Conservation (phyloP, 1,139 yeast genomes). For the Saccharomyces hybrid region DNA sequence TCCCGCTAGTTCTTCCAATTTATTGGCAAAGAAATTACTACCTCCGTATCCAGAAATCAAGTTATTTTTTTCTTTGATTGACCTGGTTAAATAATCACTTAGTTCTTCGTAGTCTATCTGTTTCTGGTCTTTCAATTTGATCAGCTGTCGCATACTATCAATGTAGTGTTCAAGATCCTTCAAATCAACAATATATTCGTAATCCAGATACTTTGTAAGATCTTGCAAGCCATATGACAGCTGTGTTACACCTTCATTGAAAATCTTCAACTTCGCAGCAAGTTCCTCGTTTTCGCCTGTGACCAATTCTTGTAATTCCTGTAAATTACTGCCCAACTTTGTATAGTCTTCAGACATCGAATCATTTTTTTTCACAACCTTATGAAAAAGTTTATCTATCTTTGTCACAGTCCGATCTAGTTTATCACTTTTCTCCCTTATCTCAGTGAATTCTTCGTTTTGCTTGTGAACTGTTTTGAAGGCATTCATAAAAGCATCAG, state of each 20-base stretch:
- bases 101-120: slow-evolving; percentile 85
- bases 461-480: slow-evolving; percentile 74
- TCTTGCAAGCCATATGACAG: slow-evolving; percentile 41
- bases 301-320: slow-evolving; percentile 56
- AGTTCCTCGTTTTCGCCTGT: slow-evolving; percentile 34
- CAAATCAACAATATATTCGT: slow-evolving; percentile 71
- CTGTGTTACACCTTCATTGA: slow-evolving; percentile 46
- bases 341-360: slow-evolving; percentile 68
- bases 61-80: slow-evolving; percentile 57
- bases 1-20: slow-evolving; percentile 54
- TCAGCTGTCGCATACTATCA: slow-evolving; percentile 61
- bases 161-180: slow-evolving; percentile 87
- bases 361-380: slow-evolving; percentile 64
- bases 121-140: slow-evolving; percentile 84
- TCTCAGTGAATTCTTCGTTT: slow-evolving; percentile 73
- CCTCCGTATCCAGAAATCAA: slow-evolving; percentile 53
- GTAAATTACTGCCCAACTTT: slow-evolving; percentile 62
- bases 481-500: slow-evolving; percentile 88
- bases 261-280: slow-evolving; percentile 45
- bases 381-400: slow-evolving; percentile 69
- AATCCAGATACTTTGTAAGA: slow-evolving; percentile 62
- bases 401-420: slow-evolving; percentile 74
- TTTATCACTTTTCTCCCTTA: slow-evolving; percentile 73
- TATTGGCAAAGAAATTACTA: slow-evolving; percentile 45
- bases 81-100: slow-evolving; percentile 65